A percentile compares a stretch with the other conserved stretches of the same genome.
Evolutionary conservation across 1,284 basidiomycete species (phyloP).

Genomic region (Crepidotus sp.): DNA sequence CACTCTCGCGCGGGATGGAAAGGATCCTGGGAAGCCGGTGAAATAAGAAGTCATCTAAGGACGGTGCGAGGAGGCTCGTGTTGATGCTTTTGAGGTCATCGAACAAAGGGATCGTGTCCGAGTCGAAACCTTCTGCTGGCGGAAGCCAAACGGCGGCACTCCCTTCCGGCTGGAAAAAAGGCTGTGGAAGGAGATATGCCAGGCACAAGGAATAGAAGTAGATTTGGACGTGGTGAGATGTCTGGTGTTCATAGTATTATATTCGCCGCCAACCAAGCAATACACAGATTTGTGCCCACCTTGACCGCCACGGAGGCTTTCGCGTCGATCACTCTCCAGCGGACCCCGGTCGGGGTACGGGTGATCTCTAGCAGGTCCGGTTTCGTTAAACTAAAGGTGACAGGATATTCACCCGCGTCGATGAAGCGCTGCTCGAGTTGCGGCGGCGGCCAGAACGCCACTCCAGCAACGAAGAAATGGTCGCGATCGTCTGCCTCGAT

Average conservation of each 20-base stretch:
- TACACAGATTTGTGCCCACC: constrained; percentile 19
- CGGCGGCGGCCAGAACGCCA: constrained; percentile 34
- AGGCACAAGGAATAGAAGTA: constrained; percentile 42
- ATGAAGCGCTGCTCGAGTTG: constrained; percentile 28
- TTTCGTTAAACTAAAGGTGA: constrained; percentile 38
- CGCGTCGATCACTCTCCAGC: constrained; percentile 46
- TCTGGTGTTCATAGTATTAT: constrained; percentile 25
- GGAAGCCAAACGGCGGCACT: constrained; percentile 38
- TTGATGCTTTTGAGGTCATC: constrained; percentile 32
- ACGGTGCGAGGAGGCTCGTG: constrained; percentile 28
- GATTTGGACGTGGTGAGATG: constrained; percentile 42
- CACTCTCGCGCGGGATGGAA: constrained; percentile 23
- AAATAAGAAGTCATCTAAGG: constrained; percentile 34
- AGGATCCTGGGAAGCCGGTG: constrained; percentile 32
- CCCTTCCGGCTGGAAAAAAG: constrained; percentile 27
- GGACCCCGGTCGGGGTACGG: constrained; percentile 28
- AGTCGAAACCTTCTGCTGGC: constrained; percentile 28
- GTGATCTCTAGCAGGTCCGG: constrained; percentile 39
- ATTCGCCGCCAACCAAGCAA: neutral
- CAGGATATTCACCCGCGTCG: constrained; percentile 25
- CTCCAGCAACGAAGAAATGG: constrained; percentile 42
- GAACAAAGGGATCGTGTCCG: constrained; percentile 24
- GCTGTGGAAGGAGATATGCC: constrained; percentile 27
- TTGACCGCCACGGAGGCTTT: constrained; percentile 37
- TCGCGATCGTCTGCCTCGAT: constrained; percentile 34